These are phyloP conservation scores for Monilinia vaccinii-corymbosi DNA, from an alignment of 2,329 filamentous ascomycete genomes.

Conservation along the genomic window DNA sequence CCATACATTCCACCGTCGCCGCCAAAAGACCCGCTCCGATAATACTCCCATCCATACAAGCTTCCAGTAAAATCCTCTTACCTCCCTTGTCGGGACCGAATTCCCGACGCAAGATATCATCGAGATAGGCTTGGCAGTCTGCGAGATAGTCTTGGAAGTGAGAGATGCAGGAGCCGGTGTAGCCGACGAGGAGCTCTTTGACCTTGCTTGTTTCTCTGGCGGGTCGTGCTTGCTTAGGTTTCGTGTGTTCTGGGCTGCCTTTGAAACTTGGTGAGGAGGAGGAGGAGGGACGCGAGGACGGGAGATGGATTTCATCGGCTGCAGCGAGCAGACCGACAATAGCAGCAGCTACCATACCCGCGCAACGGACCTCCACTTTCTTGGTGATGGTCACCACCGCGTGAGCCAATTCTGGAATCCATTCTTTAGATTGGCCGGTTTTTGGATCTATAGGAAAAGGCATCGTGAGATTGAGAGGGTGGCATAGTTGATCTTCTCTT, in stretches of 20 bases:
- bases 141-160: conserved; percentile 66
- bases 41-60: conserved; percentile 54
- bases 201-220: conserved; percentile 14
- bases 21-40: conserved; percentile 53
- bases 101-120: conserved; percentile 39
- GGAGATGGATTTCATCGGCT: conserved; percentile 52
- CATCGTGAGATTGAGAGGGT: neutral
- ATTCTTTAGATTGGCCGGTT: conserved; percentile 34
- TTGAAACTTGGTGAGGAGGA: conserved; percentile 10
- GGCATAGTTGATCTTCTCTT: neutral
- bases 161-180: conserved; percentile 73
- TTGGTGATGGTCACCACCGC: conserved; percentile 58
- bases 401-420: conserved; percentile 51
- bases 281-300: neutral
- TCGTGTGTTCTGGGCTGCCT: neutral
- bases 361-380: conserved; percentile 62
- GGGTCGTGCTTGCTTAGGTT: neutral
- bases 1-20: conserved; percentile 25
- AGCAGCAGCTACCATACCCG: conserved; percentile 64
- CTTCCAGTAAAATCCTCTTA: conserved; percentile 40
- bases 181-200: conserved; percentile 62
- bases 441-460: neutral
- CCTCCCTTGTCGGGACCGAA: conserved; percentile 29
- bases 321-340: conserved; percentile 60
- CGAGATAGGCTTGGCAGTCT: conserved; percentile 61